phyloP scores from a whole-genome alignment of 371 early-diverging fungal genomes.

The Apophysomyces variabilis region DNA sequence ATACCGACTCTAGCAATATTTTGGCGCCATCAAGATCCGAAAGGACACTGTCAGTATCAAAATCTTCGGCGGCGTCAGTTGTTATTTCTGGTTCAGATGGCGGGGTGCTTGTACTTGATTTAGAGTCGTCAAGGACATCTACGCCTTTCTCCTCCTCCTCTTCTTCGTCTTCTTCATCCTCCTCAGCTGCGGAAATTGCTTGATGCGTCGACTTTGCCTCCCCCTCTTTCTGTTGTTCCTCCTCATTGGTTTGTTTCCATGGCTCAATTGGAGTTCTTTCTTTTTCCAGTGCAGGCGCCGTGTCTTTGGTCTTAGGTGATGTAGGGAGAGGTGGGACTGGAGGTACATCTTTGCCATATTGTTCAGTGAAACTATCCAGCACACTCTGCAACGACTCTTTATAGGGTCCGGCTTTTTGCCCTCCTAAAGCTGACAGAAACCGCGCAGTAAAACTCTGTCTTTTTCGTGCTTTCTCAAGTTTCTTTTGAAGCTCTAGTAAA shows the following conservation, averaged over 20 bases:
- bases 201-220: background rate
- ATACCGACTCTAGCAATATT: conserved; percentile 37
- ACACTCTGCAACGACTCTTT: conserved; percentile 28
- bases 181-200: background rate
- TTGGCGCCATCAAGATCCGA: conserved; percentile 38
- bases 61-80: background rate
- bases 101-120: background rate
- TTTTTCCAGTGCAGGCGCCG: no score
- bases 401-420: background rate
- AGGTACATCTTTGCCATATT: no score
- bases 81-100: conserved; percentile 1
- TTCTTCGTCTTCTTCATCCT: background rate
- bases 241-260: background rate
- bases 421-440: conserved; percentile 34
- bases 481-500: conserved; percentile 33
- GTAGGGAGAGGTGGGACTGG: no score
- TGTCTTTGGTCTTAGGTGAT: no score
- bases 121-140: background rate
- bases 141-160: conserved; percentile 4
- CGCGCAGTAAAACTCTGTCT: conserved; percentile 52
- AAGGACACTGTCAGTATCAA: conserved; percentile 18
- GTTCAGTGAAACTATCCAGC: conserved; percentile 11
- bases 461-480: conserved; percentile 43
- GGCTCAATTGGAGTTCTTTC: no score
- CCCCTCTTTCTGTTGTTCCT: background rate